Base-by-base conservation (phyloP, 805 yeast genomes). In the Yamadazyma insecticola region DNA sequence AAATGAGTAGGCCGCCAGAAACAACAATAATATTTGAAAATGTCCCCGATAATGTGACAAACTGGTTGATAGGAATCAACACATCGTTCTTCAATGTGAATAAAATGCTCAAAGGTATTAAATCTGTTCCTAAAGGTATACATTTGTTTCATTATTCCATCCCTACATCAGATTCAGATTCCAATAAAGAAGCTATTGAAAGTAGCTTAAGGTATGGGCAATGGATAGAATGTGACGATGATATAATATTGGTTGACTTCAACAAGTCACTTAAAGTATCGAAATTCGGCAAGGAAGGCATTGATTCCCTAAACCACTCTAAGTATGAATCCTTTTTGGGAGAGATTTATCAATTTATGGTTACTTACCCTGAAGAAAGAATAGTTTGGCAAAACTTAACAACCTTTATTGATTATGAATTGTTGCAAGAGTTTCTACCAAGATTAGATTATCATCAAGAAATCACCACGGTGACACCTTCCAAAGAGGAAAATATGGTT, bases 81-180 rank as follows among this genome's bases (percentile, higher is more conserved):
- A 47, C 67, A 13, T 69, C 63, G 37, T 73, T 69, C 46, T 72
- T 74, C 56, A 57, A 55, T 21, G 45, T 69, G 6, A 64, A 60
- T 16, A 36, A 50, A 7, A 33, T 53, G 2, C 54, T 73, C 15
- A 57, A 51, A 35, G 85, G 85, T 1, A 61, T 79, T 39, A 76
- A 75, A 40, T 50, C 54, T 12, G 55, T 79, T 4, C 65, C 74
- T 0, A 35, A 48, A 3, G 85, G 85, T 0, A 28, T 65, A 0
- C 86, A 79, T 49, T 50, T 76, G 2, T 41, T 78, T 9, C 85
- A 79, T 50, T 66, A 71, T 53, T 70, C 74, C 0, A 51, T 38
- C 3, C 50, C 51, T 4, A 20, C 36, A 6, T 28, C 13, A 11
- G 31, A 32, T 12, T 8, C 14, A 8, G 25, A 27, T 16, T 13